Percentiles rank a stretch among this genome's conserved stretches.
phyloP scores from a whole-genome alignment of 1,284 basidiomycete genomes.

The Sanguinoderma infundibulare region DNA sequence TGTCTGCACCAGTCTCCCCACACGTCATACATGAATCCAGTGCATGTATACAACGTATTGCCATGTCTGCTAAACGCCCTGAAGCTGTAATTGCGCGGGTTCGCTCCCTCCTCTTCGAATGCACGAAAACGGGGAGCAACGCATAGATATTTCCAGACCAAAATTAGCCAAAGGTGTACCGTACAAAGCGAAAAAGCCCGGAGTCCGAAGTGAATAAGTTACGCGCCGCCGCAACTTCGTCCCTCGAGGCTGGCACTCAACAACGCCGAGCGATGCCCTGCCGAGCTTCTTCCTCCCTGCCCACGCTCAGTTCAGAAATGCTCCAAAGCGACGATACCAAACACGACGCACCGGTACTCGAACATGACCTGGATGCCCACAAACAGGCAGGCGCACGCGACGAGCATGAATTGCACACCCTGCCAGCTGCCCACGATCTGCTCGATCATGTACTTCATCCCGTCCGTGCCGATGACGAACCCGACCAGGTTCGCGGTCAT shows the following conservation, averaged over 20 bases:
- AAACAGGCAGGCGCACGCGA: conserved; percentile 74
- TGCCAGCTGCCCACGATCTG: conserved; percentile 69
- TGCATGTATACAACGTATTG: no score
- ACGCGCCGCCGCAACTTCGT: background rate
- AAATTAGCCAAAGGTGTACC: background rate
- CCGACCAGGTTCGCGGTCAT: conserved; percentile 94
- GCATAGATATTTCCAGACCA: background rate
- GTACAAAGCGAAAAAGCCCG: background rate
- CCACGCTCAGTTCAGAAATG: background rate
- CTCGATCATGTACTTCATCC: conserved; percentile 71
- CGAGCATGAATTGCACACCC: conserved; percentile 72
- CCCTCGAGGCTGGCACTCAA: background rate
- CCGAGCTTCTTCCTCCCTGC: conserved; percentile 40
- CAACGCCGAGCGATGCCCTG: conserved; percentile 54
- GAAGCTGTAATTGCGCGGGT: no score
- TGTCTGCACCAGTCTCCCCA: no score
- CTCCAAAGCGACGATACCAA: background rate
- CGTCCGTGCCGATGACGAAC: conserved; percentile 92
- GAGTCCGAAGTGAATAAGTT: background rate
- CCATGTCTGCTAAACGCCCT: no score
- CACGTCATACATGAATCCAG: no score
- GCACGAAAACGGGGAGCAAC: background rate
- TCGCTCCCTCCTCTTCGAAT: no score
- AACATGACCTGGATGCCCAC: conserved; percentile 93
- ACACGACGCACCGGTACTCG: conserved; percentile 74